phyloP scores from a whole-genome alignment of 2,329 filamentous ascomycete genomes.

The Colletotrichum musae region DNA sequence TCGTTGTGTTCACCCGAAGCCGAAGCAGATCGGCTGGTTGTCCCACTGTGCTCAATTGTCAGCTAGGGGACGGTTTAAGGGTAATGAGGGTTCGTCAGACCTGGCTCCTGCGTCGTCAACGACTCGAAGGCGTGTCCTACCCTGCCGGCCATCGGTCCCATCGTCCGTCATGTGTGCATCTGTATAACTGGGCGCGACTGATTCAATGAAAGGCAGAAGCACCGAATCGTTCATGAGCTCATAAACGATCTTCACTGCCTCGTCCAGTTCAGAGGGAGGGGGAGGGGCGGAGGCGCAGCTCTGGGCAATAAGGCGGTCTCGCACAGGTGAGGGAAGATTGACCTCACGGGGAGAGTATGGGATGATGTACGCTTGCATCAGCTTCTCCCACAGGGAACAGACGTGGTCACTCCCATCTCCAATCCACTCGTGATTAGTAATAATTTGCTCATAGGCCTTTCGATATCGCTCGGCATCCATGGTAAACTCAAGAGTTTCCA shows the following conservation, averaged over 20 bases:
- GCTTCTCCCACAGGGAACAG: slow-evolving; percentile 85
- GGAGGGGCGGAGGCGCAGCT: slow-evolving; percentile 74
- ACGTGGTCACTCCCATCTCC: slow-evolving; percentile 74
- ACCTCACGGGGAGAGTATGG: slow-evolving; percentile 89
- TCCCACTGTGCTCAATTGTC: slow-evolving; percentile 54
- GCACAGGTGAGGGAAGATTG: slow-evolving; percentile 89
- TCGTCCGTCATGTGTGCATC: slow-evolving; percentile 55
- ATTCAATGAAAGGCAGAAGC: slow-evolving; percentile 90
- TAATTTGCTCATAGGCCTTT: slow-evolving; percentile 65
- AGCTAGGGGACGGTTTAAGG: slow-evolving; percentile 62
- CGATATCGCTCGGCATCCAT: slow-evolving; percentile 92
- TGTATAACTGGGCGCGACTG: slow-evolving; percentile 58
- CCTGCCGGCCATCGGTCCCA: slow-evolving; percentile 52
- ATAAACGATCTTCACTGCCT: slow-evolving; percentile 89
- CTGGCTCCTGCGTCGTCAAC: slow-evolving; percentile 51
- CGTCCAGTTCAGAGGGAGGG: slow-evolving; percentile 81
- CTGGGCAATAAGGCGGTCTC: slow-evolving; percentile 82
- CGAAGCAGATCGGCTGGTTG: slow-evolving; percentile 58
- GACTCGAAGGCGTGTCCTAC: slow-evolving; percentile 57
- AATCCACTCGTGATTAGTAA: slow-evolving; percentile 57
- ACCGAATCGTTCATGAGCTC: slow-evolving; percentile 99
- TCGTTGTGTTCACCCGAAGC: slow-evolving; percentile 63
- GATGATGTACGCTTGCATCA: slow-evolving; percentile 91
- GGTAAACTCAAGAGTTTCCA: slow-evolving; percentile 97
- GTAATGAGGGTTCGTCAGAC: slow-evolving; percentile 57